Conservation (phyloP, 495 filamentous ascomycete genomes). For the Evansstolkia leycettana region DNA sequence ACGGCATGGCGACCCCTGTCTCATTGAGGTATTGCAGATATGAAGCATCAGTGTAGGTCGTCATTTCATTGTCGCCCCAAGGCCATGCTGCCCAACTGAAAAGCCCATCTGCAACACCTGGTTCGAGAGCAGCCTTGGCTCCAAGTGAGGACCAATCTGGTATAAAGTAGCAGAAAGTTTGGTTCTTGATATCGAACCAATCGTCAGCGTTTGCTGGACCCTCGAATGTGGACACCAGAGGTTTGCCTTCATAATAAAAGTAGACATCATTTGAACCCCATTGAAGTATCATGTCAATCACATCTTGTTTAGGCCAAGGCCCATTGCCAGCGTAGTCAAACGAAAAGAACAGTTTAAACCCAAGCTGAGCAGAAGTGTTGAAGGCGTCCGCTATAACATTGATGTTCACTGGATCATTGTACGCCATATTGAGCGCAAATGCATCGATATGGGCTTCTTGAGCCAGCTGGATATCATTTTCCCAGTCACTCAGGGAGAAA, state of each 20-base stretch:
- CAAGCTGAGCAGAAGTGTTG: slow-evolving; percentile 30
- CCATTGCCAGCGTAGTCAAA: slow-evolving; percentile 50
- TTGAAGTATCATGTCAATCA: slow-evolving; percentile 39
- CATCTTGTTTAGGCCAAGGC: slow-evolving; percentile 38
- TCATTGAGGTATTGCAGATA: slow-evolving; percentile 10
- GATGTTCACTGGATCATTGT: slow-evolving; percentile 30
- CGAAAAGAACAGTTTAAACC: slow-evolving; percentile 54
- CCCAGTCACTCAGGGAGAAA: slow-evolving; percentile 29
- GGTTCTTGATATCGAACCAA: slow-evolving; percentile 42
- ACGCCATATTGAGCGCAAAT: slow-evolving; percentile 56
- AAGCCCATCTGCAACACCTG: slow-evolving; percentile 42
- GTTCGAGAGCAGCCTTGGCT: slow-evolving; percentile 14
- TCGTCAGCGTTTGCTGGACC: slow-evolving; percentile 42
- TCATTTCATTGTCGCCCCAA: slow-evolving; percentile 40
- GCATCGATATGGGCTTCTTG: slow-evolving; percentile 53
- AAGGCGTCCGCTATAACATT: slow-evolving; percentile 36
- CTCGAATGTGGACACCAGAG: slow-evolving; percentile 63
- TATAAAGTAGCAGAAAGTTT: slow-evolving; percentile 41
- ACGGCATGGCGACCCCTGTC: slow-evolving; percentile 48
- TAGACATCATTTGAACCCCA: slow-evolving; percentile 38
- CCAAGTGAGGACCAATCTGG: slow-evolving; percentile 52
- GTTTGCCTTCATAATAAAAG: slow-evolving; percentile 35
- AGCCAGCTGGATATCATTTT: slow-evolving; percentile 44
- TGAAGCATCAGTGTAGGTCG: slow-evolving; percentile 40
- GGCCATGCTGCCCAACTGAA: slow-evolving; percentile 73